Base-by-base conservation (phyloP, 371 early-diverging fungal species). In the Apophysomyces variabilis region DNA sequence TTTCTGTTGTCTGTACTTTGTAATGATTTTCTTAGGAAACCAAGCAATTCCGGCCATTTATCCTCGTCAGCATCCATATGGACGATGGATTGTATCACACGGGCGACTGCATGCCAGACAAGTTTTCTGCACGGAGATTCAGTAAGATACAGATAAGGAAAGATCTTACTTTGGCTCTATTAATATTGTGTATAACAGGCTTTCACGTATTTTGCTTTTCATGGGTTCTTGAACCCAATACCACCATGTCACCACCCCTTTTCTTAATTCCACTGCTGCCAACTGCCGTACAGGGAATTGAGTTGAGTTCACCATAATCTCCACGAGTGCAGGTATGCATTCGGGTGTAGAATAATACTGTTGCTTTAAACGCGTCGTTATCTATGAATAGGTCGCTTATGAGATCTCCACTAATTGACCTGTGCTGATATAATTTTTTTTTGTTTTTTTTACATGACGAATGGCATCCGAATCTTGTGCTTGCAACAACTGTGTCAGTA, bases 261-360 rank as follows among this genome's bases (percentile, higher is more conserved):
- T 96, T 68, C 93, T 86, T 63, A 92, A 87, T 82, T 96, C 96
- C 18, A 96, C 94, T 35, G 95, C 92, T 46, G 95, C 93, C 37
- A 96, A 81, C 74, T 95, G 95, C 54, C 95, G 92, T 18, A 95
- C 80, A 72, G 83, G 83, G 66, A 77, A 77, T 46, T 87, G 79
- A 41, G 82, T 72, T 11, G 87, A 87, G 8, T 76, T 79, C 63
- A 82, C 68, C 58, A 90, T 76, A 58, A 94, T 85, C 58, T 89
- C 82, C 13, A 86, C 76, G 38, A 93, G 80, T 18, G 92, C 92
- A 66, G 92, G 90, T 14, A 93, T 76, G 71, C 94, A 93, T 16
- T 79, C 74, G 32, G 86, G 62, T 11, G 75, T 76, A 50, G 71
- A 76, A 72, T 89, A 93, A 66, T 77, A 91, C 73, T 93, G 84